These are phyloP conservation scores for Phytophthora meadii DNA, from an alignment of 352 stramenopile species.

Conservation along the genomic window DNA sequence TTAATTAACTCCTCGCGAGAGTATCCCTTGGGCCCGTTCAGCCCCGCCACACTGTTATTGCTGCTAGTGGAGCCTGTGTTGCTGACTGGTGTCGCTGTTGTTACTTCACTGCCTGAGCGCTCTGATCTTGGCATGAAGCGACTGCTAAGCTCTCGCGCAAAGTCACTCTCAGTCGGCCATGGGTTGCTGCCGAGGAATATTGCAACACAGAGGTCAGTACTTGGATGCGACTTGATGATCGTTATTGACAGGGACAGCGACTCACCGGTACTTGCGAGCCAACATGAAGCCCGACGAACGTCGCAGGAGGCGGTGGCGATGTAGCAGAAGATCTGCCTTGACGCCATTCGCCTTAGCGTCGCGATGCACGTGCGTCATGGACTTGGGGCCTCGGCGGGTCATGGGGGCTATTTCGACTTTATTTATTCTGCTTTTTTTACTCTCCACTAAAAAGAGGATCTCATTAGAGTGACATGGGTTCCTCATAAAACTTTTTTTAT, in stretches of 20 bases:
- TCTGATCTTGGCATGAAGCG: constrained; percentile 25
- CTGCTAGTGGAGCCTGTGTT: constrained; percentile 36
- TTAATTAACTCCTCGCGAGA: constrained; percentile 81
- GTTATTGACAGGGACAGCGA: constrained; percentile 3
- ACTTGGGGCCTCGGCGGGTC: constrained; percentile 63
- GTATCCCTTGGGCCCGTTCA: constrained; percentile 59
- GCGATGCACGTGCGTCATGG: constrained; percentile 56
- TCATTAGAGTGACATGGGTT: background rate
- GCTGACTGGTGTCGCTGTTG: background rate
- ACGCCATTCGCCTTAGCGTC: constrained; percentile 39
- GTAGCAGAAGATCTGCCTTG: constrained; percentile 58
- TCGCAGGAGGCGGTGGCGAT: constrained; percentile 65
- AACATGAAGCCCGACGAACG: constrained; percentile 78
- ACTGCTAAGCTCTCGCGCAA: constrained; percentile 31
- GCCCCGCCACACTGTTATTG: constrained; percentile 29
- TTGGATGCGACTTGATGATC: constrained; percentile 6
- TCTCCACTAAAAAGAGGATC: no score
- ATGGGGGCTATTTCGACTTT: constrained; percentile 31
- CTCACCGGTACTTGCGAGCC: constrained; percentile 71
- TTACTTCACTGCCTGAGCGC: background rate
- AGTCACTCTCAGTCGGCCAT: constrained; percentile 46
- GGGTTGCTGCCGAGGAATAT: constrained; percentile 28
- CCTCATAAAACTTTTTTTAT: background rate
- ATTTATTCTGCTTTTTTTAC: constrained; percentile 2
- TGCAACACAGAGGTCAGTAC: constrained; percentile 9